phyloP scores from a whole-genome alignment of 495 filamentous ascomycete genomes.

The Oidiodendron maius region DNA sequence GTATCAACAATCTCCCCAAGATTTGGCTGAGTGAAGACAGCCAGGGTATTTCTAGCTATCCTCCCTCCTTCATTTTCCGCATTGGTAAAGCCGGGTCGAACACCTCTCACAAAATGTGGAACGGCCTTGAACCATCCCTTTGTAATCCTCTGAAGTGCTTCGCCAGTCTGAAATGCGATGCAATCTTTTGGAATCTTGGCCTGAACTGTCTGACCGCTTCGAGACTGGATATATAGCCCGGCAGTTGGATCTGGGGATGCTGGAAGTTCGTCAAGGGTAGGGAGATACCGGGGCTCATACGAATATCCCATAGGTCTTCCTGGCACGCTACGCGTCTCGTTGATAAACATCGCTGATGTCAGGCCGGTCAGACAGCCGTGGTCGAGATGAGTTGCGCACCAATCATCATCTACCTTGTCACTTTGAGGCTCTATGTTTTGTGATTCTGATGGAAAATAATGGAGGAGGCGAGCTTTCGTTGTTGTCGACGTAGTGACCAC shows the following conservation, averaged over 20 bases:
- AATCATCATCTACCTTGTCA: slow-evolving; percentile 69
- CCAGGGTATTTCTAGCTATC: slow-evolving; percentile 86
- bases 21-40: slow-evolving; percentile 97
- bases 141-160: slow-evolving; percentile 86
- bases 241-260: slow-evolving; percentile 73
- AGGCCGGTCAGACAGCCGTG: slow-evolving; percentile 91
- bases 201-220: slow-evolving; percentile 70
- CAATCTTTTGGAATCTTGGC: slow-evolving; percentile 86
- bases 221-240: slow-evolving; percentile 87
- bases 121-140: slow-evolving; percentile 85
- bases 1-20: slow-evolving; percentile 77
- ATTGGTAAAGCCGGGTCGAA: slow-evolving; percentile 34
- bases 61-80: slow-evolving; percentile 24
- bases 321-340: slow-evolving; percentile 56
- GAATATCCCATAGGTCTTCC: slow-evolving; percentile 25
- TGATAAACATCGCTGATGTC: slow-evolving; percentile 92
- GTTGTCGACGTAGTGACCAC: slow-evolving; percentile 81
- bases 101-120: slow-evolving; percentile 89
- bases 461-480: slow-evolving; percentile 86
- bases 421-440: slow-evolving; percentile 1
- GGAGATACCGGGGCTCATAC: slow-evolving; percentile 25
- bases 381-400: slow-evolving; percentile 94
- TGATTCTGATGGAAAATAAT: slow-evolving; percentile 74
- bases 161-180: slow-evolving; percentile 93
- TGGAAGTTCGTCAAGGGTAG: slow-evolving; percentile 60